Conservation (phyloP, 139 green algal species). For the Spirogloea muscicola region DNA sequence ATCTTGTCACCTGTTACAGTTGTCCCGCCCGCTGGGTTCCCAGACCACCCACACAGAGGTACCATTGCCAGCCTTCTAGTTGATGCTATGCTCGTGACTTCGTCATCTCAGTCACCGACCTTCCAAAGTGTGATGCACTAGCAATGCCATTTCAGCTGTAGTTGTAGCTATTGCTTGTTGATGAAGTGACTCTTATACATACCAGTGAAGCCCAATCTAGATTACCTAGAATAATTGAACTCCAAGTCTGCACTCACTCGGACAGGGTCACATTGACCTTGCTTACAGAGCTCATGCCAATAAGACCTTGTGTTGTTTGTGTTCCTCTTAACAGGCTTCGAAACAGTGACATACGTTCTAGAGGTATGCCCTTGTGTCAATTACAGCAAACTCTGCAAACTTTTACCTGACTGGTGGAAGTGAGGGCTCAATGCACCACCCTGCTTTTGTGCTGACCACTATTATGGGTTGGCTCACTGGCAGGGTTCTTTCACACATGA, state of each 20-base stretch:
- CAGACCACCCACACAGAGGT: slow-evolving; percentile 43
- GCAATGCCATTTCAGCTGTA: background rate
- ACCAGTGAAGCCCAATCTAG: background rate
- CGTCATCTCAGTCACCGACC: background rate
- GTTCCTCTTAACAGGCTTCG: slow-evolving; percentile 41
- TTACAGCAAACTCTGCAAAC: background rate
- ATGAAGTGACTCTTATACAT: background rate
- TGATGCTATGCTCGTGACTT: background rate
- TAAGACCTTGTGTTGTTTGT: background rate
- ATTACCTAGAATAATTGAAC: background rate
- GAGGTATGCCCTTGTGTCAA: background rate
- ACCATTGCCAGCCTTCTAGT: background rate
- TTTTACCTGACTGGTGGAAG: background rate
- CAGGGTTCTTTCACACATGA: slow-evolving; percentile 38
- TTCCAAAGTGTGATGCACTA: slow-evolving; percentile 7
- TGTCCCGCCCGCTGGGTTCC: slow-evolving; percentile 24
- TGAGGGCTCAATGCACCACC: background rate
- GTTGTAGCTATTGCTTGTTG: too few species aligned
- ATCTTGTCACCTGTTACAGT: slow-evolving; percentile 38
- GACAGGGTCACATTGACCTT: background rate
- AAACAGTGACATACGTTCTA: slow-evolving; percentile 49
- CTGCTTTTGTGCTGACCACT: too few species aligned
- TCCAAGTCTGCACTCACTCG: background rate
- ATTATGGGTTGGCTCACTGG: too few species aligned
- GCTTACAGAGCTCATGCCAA: background rate